Evolutionary conservation across 2,329 filamentous ascomycete species (phyloP), one percentile per base, ranked within the genome.

Genomic region (Aquanectria penicillioides): DNA sequence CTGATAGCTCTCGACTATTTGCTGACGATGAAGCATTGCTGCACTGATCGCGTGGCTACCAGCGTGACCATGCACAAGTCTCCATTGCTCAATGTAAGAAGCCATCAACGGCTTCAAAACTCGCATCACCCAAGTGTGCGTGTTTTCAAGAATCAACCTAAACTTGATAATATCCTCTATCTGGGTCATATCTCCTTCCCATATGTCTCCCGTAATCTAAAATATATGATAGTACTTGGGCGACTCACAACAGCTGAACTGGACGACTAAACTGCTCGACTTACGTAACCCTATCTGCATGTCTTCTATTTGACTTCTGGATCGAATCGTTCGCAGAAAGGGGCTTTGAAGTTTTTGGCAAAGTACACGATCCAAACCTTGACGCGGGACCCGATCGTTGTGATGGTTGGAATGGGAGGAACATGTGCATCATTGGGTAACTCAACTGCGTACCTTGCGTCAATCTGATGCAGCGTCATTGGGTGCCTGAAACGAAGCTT

Each of bases 41-140:
- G n/a, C n/a, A n/a, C n/a, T n/a, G n/a, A n/a, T n/a, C n/a, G n/a
- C n/a, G n/a, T n/a, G n/a, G n/a, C n/a, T n/a, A n/a, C n/a, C n/a
- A n/a, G n/a, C n/a, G n/a, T n/a, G n/a, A n/a, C n/a, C n/a, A n/a
- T n/a, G n/a, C n/a, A n/a, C n/a, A 36, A 7, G 6, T 28, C 15
- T 59, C 63, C 66, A 63, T 23, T 59, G 53, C 2, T 65, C 36
- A 31, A 69, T 63, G 15, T 65, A 68, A 1, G 51, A 57, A 6
- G 66, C 47, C 1, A 67, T 57, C 9, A 37, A 26, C 2, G 67
- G 63, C 15, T 61, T 59, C 17, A 67, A 64, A 5, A 53, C 51
- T 8, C 64, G 53, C 43, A 62, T 60, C 2, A 64, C 66, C 67
- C 67, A 68, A 1, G 61, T 64, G 29, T 69, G 52, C 5, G 53